Conservation (phyloP, 2,329 filamentous ascomycete genomes). For the Pezicula carpinea region DNA sequence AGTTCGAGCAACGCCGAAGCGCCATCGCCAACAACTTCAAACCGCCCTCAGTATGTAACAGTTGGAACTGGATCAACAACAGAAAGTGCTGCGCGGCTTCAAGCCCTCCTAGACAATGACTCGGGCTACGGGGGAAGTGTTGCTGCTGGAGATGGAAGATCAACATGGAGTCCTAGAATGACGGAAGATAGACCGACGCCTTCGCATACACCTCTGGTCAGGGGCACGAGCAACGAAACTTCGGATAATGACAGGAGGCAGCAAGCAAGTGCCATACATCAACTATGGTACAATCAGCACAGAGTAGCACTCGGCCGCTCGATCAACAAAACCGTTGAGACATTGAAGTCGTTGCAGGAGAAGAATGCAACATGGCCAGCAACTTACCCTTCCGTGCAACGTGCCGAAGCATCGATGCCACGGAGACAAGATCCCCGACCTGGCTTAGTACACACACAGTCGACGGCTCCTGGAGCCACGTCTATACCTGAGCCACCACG, state of each 20-base stretch:
- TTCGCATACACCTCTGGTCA: conserved; percentile 30
- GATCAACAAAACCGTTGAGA: conserved; percentile 81
- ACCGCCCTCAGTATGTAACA: conserved; percentile 71
- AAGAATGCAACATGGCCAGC: conserved; percentile 93
- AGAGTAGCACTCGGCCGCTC: conserved; percentile 80
- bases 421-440: conserved; percentile 52
- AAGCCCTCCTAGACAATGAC: conserved; percentile 78
- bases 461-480: conserved; percentile 39
- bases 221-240: conserved; percentile 24
- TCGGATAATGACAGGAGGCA: conserved; percentile 60
- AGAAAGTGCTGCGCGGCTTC: conserved; percentile 74
- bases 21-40: conserved; percentile 5
- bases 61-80: conserved; percentile 80
- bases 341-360: conserved; percentile 76
- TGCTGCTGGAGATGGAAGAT: conserved; percentile 55
- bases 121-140: conserved; percentile 89
- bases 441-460: conserved; percentile 58
- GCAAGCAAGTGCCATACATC: conserved; percentile 80
- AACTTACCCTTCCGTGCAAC: conserved; percentile 83
- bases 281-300: conserved; percentile 93
- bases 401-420: conserved; percentile 41
- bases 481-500: conserved; percentile 29
- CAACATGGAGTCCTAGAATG: conserved; percentile 40
- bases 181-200: conserved; percentile 43
- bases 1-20: conserved; percentile 9